Evolutionary conservation across 306 rosid species (phyloP).

Genomic region (Spatholobus suberectus): DNA sequence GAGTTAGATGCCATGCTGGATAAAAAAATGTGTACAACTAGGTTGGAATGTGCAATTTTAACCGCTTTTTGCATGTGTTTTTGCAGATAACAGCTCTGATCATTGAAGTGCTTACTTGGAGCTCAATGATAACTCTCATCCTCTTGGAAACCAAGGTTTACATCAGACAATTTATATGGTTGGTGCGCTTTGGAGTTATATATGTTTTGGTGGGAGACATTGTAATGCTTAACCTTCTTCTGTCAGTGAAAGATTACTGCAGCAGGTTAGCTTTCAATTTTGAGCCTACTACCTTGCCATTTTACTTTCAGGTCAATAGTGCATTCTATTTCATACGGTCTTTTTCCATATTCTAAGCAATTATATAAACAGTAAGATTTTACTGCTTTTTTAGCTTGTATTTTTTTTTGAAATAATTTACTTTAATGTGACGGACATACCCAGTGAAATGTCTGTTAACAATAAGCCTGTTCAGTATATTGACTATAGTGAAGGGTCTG

Average conservation of each 20-base stretch:
- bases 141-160: slow-evolving; percentile 72
- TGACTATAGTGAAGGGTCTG: not conserved
- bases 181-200: slow-evolving; percentile 74
- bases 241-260: slow-evolving; percentile 61
- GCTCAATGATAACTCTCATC: slow-evolving; percentile 63
- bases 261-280: slow-evolving; percentile 60
- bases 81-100: slow-evolving; percentile 57
- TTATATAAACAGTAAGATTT: not conserved
- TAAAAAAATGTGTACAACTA: not conserved
- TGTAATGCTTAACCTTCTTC: slow-evolving; percentile 70
- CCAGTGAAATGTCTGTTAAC: not conserved
- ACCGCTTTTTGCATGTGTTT: slow-evolving; percentile 16
- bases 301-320: slow-evolving; percentile 11
- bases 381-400: not conserved
- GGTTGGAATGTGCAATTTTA: slow-evolving; percentile 17
- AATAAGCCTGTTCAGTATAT: not conserved
- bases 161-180: slow-evolving; percentile 79
- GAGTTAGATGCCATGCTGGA: slow-evolving; percentile 20
- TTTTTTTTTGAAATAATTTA: not conserved
- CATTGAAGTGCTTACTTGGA: slow-evolving; percentile 73
- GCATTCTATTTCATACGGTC: not conserved
- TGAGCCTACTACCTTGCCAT: not conserved
- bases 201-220: slow-evolving; percentile 79
- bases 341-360: not conserved
- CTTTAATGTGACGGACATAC: slow-evolving; percentile 9